Evolutionary conservation across 2,329 filamentous ascomycete species (phyloP).

Genomic region (Aspergillus ochraceus): DNA sequence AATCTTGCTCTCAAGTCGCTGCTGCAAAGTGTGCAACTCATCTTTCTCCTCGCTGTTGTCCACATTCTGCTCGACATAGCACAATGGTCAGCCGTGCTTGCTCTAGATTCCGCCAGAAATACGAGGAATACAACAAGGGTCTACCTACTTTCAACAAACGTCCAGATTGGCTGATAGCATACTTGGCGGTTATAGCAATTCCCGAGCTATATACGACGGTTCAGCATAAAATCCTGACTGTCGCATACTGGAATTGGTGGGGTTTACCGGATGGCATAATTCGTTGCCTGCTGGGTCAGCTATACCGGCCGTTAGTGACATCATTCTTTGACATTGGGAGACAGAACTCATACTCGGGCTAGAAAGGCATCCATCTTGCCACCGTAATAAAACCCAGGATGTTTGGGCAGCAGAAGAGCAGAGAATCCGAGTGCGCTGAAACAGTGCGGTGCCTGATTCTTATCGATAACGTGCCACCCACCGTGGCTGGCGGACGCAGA

Average conservation of each 20-base stretch:
- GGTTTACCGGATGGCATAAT: slow-evolving; percentile 74
- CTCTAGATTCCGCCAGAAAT: not conserved
- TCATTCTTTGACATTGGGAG: not conserved
- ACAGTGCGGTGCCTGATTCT: slow-evolving; percentile 6
- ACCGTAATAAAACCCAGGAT: not conserved
- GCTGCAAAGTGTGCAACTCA: slow-evolving; percentile 71
- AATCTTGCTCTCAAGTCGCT: slow-evolving; percentile 80
- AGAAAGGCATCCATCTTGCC: slow-evolving; percentile 70
- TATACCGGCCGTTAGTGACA: slow-evolving; percentile 29
- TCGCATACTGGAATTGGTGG: not conserved
- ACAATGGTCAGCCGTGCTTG: slow-evolving; percentile 9
- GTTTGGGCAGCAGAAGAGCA: not conserved
- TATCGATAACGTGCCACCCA: slow-evolving; percentile 25
- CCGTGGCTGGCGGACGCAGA: slow-evolving; percentile 9
- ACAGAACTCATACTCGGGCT: slow-evolving; percentile 50
- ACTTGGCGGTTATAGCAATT: slow-evolving; percentile 79
- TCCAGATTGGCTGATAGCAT: slow-evolving; percentile 79
- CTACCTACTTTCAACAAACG: slow-evolving; percentile 65
- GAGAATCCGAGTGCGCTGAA: slow-evolving; percentile 3
- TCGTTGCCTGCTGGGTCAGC: slow-evolving; percentile 78
- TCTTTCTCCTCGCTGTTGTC: slow-evolving; percentile 66
- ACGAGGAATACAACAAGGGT: slow-evolving; percentile 3
- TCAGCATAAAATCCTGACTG: slow-evolving; percentile 16
- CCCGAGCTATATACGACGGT: slow-evolving; percentile 57
- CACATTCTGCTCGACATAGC: slow-evolving; percentile 54